Evolutionary conservation across 176 grass and related monocot genomes (phyloP), one percentile per base, ranked within the genome.

Genomic region (Oryza glumipatula): DNA sequence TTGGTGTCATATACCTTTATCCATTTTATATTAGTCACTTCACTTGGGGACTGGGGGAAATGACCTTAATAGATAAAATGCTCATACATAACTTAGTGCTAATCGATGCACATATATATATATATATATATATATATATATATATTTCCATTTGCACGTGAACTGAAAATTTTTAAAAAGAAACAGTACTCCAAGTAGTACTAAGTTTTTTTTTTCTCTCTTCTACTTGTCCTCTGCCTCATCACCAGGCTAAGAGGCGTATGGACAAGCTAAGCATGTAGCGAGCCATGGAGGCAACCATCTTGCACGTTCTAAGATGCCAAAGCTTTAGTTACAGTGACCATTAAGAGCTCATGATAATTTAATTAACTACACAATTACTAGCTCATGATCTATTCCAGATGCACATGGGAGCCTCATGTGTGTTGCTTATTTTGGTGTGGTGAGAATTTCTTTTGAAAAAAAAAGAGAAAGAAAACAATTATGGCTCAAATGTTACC

Each of bases 251-350:
- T 44, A 87, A 84, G 56, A 36, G 76, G 70, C 33, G 61, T 45
- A 43, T 81, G 24, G 33, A 81, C 43, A 69, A 79, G 60, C 39
- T 67, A 91, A 66, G 89, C 70, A 23, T 61, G 56, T 61, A 56
- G 52, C 19, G 52, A 56, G 52, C 52, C 52, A 85, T 77, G 67
- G 72, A 80, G 35, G 65, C 77, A 85, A 91, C 77, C 60, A 74
- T 78, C 38, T 80, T 74, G 83, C 92, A 94, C 75, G 89, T 94
- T 94, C 44, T 88, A 80, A 85, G 86, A 91, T 91, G 78, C 73
- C 71, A 80, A 80, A 94, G 54, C 79, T 86, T 88, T 83, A 91
- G 83, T 82, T 88, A 86, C 45, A 54, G 43, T 74, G 75, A 45
- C 79, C 78, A 84, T 79, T 86, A 79, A 90, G 68, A 63, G 67